Conservation (phyloP, 2,329 filamentous ascomycete species). For the Alternaria rosae region DNA sequence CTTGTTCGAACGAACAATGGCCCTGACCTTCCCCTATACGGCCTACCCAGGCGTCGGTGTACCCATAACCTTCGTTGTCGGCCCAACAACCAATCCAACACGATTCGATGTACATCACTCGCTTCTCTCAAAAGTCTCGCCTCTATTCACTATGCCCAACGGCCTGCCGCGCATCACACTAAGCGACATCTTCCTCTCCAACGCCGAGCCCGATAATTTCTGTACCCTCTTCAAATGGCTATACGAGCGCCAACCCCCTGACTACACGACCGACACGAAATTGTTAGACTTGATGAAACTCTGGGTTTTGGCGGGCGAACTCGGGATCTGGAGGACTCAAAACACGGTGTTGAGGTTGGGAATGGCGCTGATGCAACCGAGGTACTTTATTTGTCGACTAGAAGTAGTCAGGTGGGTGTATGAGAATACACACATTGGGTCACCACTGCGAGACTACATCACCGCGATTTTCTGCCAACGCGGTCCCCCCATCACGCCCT, state of each 20-base stretch:
- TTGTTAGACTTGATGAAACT: neutral
- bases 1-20: neutral
- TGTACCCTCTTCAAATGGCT: neutral
- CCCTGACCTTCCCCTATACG: neutral
- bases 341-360: constrained; percentile 16
- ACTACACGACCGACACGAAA: neutral
- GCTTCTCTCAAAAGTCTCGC: constrained; percentile 2
- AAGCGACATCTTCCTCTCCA: neutral
- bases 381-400: neutral
- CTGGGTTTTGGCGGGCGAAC: neutral
- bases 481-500: neutral
- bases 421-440: neutral
- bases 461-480: constrained; percentile 4
- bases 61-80: constrained; percentile 11
- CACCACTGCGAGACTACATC: neutral
- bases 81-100: neutral
- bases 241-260: neutral
- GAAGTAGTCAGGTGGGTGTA: constrained; percentile 13
- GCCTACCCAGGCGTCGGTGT: neutral
- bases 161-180: neutral
- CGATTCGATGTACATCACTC: constrained; percentile 11
- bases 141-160: neutral
- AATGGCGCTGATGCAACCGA: constrained; percentile 15
- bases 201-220: neutral
- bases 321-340: constrained; percentile 10